Evolutionary conservation across 371 early-diverging fungal genomes (phyloP).

Genomic region (Chytridiales sp.): DNA sequence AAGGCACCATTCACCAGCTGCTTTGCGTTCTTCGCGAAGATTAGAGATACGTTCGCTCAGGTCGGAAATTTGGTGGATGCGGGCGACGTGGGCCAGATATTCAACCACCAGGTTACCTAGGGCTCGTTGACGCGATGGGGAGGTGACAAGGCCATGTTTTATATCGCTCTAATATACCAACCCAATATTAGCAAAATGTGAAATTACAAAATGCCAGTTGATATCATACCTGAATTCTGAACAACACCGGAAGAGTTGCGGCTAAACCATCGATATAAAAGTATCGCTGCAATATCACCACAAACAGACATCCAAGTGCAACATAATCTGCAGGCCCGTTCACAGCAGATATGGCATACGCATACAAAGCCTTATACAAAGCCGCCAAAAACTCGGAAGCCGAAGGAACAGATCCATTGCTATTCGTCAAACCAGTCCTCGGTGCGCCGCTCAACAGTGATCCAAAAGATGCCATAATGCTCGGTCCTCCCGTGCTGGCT

Average conservation of each 20-base stretch:
- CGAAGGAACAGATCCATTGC: no score
- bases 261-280: conserved; percentile 64
- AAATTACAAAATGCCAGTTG: neutral
- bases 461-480: conserved; percentile 9
- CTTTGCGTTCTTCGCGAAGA: conserved; percentile 1
- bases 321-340: conserved; percentile 62
- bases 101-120: conserved; percentile 58
- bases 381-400: conserved; percentile 48
- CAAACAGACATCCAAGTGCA: conserved; percentile 53
- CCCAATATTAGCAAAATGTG: neutral
- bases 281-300: conserved; percentile 49
- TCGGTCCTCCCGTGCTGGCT: neutral
- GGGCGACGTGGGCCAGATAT: conserved; percentile 49
- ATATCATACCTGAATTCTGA: conserved; percentile 41
- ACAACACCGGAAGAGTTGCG: conserved; percentile 62
- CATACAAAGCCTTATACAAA: conserved; percentile 56
- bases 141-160: conserved; percentile 33
- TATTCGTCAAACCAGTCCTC: neutral
- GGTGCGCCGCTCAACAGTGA: neutral
- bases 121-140: conserved; percentile 56
- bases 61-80: neutral
- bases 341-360: conserved; percentile 53
- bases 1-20: conserved; percentile 5
- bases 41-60: neutral
- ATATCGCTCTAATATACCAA: conserved; percentile 15